phyloP scores from a whole-genome alignment of 2,329 filamentous ascomycete species.

The Ceratocystis variospora region DNA sequence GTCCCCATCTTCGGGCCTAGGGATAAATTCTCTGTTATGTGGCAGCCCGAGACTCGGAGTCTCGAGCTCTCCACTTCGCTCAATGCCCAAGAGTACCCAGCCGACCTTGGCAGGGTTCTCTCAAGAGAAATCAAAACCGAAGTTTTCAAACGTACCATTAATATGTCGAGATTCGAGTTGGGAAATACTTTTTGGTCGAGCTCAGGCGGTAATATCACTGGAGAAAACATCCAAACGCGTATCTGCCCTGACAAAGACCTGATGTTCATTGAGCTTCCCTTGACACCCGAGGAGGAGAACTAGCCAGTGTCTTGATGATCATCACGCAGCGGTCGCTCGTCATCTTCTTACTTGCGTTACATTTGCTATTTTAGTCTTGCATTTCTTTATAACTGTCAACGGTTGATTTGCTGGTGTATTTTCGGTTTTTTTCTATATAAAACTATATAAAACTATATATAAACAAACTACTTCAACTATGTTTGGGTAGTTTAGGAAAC shows the following conservation, averaged over 20 bases:
- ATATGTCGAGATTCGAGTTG: not conserved
- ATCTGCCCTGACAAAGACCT: not conserved
- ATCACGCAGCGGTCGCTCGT: too few relatives aligned
- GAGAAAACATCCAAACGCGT: not conserved
- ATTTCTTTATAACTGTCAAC: too few relatives aligned
- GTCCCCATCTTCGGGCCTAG: not conserved
- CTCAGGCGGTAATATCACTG: not conserved
- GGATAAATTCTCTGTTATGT: not conserved
- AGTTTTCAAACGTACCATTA: not conserved
- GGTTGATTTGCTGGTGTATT: too few relatives aligned
- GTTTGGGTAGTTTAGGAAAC: too few relatives aligned
- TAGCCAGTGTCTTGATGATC: not conserved
- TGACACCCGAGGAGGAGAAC: too few relatives aligned
- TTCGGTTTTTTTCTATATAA: too few relatives aligned
- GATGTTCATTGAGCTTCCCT: not conserved
- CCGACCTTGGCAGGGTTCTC: not conserved
- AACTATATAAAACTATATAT: too few relatives aligned
- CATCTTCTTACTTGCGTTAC: too few relatives aligned
- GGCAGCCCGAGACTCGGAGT: not conserved
- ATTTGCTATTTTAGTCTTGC: too few relatives aligned
- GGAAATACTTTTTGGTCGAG: not conserved
- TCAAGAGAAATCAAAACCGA: not conserved
- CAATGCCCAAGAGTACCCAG: not conserved
- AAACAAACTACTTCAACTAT: too few relatives aligned
- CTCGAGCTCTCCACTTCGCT: not conserved